Percentiles rank a stretch among this genome's conserved stretches.
These are phyloP conservation scores for Peronosclerospora sorghi DNA, from an alignment of 352 stramenopile genomes.

Conservation along the genomic window DNA sequence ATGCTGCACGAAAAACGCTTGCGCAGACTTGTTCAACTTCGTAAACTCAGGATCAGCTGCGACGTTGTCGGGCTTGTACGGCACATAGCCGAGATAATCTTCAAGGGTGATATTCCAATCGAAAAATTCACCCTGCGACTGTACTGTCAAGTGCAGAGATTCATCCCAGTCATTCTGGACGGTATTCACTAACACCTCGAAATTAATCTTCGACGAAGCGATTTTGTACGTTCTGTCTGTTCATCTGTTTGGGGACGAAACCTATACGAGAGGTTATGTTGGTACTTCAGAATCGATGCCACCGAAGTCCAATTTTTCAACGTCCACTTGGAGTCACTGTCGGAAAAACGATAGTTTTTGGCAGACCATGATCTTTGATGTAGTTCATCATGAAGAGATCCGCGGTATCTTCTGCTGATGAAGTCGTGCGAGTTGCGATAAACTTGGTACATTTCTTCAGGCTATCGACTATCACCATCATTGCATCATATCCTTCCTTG, in stretches of 20 bases:
- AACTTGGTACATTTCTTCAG: neutral
- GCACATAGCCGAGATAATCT: conserved; percentile 6
- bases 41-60: no score
- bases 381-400: conserved; percentile 1
- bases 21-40: conserved; percentile 1
- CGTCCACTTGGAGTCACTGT: conserved; percentile 1
- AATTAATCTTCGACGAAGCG: conserved; percentile 6
- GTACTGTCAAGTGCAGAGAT: conserved; percentile 9
- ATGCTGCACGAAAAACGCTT: no score
- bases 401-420: no score
- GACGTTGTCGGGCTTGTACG: conserved; percentile 5
- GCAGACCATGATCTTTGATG: conserved; percentile 2
- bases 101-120: conserved; percentile 7
- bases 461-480: conserved; percentile 3
- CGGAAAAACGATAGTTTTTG: neutral
- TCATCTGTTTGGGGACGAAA: conserved; percentile 2
- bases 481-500: neutral
- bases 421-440: no score
- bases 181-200: conserved; percentile 3
- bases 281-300: neutral
- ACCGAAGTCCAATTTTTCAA: neutral
- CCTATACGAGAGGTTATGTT: no score
- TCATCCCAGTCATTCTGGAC: no score
- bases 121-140: conserved; percentile 3
- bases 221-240: conserved; percentile 6